Base-by-base conservation (phyloP, 257 asterid genomes). In the Leptodermis oblonga region DNA sequence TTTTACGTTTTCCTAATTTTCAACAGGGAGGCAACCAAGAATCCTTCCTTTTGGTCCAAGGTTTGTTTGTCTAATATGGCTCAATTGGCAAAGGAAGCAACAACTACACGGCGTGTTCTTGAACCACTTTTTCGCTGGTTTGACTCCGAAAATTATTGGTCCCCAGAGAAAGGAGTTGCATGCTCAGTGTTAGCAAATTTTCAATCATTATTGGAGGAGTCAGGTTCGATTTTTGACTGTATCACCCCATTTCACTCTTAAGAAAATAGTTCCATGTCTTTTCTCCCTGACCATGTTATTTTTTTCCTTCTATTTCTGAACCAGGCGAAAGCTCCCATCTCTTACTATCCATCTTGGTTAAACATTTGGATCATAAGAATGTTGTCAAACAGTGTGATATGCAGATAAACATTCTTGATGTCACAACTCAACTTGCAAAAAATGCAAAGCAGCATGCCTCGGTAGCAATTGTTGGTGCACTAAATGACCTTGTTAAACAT, bases 361-460 rank as follows among this genome's bases (percentile, higher is more conserved):
- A 83, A 81, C 87, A 83, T 55, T 73, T 83, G 82, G 83, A 78
- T 80, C 83, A 83, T 59, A 83, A 75, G 77, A 77, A 76, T 74
- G 78, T 83, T 22, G 30, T 60, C 70, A 83, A 80, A 74, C 73
- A 68, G 73, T 74, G 70, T 72, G 78, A 75, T 64, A 54, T 78
- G 65, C 85, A 80, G 73, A 78, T 78, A 17, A 42, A 70, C 59
- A 78, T 83, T 49, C 67, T 83, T 31, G 69, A 80, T n/a, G 71
- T 75, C 52, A 74, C 80, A 22, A 45, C 80, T 34, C 65, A 73
- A 46, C 80, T 83, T 49, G 81, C 75, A 20, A 71, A 71, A 68
- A 77, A 73, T 73, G 77, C 81, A 33, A 80, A 83, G 63, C 81
- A 62, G 74, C 64, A 73, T 43, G 81, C 78, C 37, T 80, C 87